Evolutionary conservation across 202 grass and related monocot genomes (phyloP), one percentile per base, ranked within the genome.

Genomic region (Carex arenaria): DNA sequence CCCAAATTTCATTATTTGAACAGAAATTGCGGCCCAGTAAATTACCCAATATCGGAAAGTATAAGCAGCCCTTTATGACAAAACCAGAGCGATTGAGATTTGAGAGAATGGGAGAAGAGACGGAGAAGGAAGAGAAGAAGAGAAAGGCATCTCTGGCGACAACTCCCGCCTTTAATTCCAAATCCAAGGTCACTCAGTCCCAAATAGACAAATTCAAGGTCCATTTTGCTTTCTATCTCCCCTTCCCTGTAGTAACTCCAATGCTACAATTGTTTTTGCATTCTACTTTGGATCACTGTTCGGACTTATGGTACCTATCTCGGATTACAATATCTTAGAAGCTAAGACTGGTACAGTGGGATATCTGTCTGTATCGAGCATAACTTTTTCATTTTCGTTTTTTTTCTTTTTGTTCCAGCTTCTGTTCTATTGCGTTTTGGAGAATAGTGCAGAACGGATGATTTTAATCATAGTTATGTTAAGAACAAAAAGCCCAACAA

Each of bases 171-270:
- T 87, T 87, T 74, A 90, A 90, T 40, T 81, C 88, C 56, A 64
- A 68, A 67, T 80, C 90, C 64, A 95, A 89, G 82, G 78, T 92
- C 18, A 84, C 93, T 72, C 88, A 87, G 64, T 77, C 85, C 26
- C 88, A 56, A n/a, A 85, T 89, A 84, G 88, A 90, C 52, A 92
- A 95, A 81, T 93, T 95, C 36, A 92, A 90, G 93, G 90, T 92
- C 10, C 31, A 28, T 66, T 76, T 86, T 26, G 56, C 15, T 17
- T 23, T 34, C 42, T 52, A 0, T 56, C 62, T 67, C 1, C 22
- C 32, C 59, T 34, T 47, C 15, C 72, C 84, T 93, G 64, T 83
- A 64, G 22, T n/a, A 47, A 28, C 5, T 78, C 9, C 59, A 4
- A 76, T 18, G 75, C 10, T 42, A 15, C 47, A 12, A 62, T 63